phyloP scores from a whole-genome alignment of 2,329 filamentous ascomycete genomes.

The Calycina marina region DNA sequence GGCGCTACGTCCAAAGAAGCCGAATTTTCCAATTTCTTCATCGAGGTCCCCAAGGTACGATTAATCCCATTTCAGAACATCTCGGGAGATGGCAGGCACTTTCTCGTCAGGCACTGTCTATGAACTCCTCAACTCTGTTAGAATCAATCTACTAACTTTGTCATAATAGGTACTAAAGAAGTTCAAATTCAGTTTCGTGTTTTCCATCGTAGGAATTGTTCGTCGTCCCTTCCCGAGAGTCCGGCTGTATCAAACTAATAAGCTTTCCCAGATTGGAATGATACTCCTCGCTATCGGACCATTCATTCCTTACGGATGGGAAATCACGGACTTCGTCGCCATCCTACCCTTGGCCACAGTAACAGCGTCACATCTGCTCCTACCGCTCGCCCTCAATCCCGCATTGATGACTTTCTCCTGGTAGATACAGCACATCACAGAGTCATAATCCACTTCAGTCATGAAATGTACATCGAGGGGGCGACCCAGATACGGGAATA shows the following conservation, averaged over 20 bases:
- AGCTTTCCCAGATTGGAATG: too few relatives aligned
- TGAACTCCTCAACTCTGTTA: too few relatives aligned
- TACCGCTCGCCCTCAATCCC: conserved; percentile 64
- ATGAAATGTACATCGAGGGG: too few relatives aligned
- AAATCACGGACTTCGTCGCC: conserved; percentile 57
- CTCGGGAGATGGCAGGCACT: too few relatives aligned
- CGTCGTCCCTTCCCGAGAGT: too few relatives aligned
- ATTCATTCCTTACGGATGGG: conserved; percentile 52
- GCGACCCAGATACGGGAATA: too few relatives aligned
- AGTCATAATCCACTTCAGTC: too few relatives aligned
- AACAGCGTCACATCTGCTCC: conserved; percentile 50
- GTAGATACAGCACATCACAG: conserved; percentile 29
- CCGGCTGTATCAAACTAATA: too few relatives aligned
- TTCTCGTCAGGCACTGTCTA: too few relatives aligned
- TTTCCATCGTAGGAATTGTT: conserved; percentile 39
- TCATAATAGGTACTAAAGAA: conserved; percentile 62
- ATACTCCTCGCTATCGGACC: conserved; percentile 47
- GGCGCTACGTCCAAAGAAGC: conserved; percentile 73
- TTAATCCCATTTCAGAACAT: too few relatives aligned
- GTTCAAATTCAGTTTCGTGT: conserved; percentile 38
- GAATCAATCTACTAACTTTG: too few relatives aligned
- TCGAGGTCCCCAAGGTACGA: conserved; percentile 67
- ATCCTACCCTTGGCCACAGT: conserved; percentile 64
- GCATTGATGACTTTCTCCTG: conserved; percentile 68
- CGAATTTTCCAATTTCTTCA: conserved; percentile 71